A percentile compares a stretch with the other conserved stretches of the same genome.
Conservation (phyloP, 163 green algal genomes). For the Volvox carteri region DNA sequence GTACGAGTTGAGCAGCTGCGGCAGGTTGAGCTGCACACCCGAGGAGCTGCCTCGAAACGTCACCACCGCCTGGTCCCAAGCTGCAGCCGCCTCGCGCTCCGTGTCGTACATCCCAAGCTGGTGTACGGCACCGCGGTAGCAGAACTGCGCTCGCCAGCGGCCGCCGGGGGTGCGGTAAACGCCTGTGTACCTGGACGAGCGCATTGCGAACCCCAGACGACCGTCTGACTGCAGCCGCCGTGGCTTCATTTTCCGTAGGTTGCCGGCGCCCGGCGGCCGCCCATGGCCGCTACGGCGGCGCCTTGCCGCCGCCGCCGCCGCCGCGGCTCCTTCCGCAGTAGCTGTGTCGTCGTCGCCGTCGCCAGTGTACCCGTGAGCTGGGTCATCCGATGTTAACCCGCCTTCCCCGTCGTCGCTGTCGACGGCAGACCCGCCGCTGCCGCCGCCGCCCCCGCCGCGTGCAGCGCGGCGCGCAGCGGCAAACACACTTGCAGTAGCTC, state of each 20-base stretch:
- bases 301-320: neutral
- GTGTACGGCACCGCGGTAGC: conserved; percentile 58
- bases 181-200: conserved; percentile 57
- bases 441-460: neutral
- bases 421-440: neutral
- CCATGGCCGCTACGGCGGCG: conserved; percentile 48
- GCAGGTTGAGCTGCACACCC: conserved; percentile 59
- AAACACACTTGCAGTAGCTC: neutral
- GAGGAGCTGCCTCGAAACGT: conserved; percentile 35
- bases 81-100: conserved; percentile 51
- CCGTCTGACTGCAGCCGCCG: conserved; percentile 52
- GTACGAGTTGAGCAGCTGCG: conserved; percentile 55
- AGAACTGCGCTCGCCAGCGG: conserved; percentile 63
- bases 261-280: conserved; percentile 56
- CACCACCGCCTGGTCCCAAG: conserved; percentile 60
- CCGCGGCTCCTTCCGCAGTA: neutral
- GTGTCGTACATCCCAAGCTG: conserved; percentile 67
- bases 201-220: conserved; percentile 53
- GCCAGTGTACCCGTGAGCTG: neutral
- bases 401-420: conserved; percentile 22
- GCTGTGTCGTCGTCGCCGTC: neutral
- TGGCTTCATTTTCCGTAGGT: conserved; percentile 59
- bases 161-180: conserved; percentile 59
- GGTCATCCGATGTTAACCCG: neutral
- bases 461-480: neutral